phyloP scores from a whole-genome alignment of 768 basidiomycete species.

The Cyathus striatus region DNA sequence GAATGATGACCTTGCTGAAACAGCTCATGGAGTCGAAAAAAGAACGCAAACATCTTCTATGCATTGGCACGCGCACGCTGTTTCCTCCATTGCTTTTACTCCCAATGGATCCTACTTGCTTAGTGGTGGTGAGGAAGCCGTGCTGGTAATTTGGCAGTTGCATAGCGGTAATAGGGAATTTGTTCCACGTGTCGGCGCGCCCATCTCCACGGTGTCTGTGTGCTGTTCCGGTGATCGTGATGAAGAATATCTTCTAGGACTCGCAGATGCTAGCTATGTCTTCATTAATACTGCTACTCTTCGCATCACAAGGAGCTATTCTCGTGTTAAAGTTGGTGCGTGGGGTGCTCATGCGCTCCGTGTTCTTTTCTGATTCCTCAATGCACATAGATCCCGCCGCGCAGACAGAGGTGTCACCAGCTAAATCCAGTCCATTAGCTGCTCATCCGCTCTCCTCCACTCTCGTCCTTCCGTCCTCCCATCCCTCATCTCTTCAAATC shows the following conservation, averaged over 20 bases:
- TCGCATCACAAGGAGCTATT: slow-evolving; percentile 65
- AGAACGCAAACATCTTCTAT: slow-evolving; percentile 79
- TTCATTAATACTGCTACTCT: slow-evolving; percentile 72
- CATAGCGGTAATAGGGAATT: slow-evolving; percentile 87
- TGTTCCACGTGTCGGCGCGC: slow-evolving; percentile 86
- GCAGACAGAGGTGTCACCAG: slow-evolving; percentile 26
- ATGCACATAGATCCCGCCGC: slow-evolving; percentile 23
- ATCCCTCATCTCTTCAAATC: slow-evolving; percentile 92
- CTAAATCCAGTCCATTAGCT: slow-evolving; percentile 59
- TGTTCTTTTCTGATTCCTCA: slow-evolving; percentile 1
- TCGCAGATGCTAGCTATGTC: slow-evolving; percentile 76
- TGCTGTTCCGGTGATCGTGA: slow-evolving; percentile 46
- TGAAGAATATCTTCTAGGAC: slow-evolving; percentile 83
- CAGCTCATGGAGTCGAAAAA: slow-evolving; percentile 63
- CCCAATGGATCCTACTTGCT: slow-evolving; percentile 88
- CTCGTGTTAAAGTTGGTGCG: slow-evolving; percentile 78
- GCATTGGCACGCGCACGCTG: slow-evolving; percentile 97
- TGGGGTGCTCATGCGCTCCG: slow-evolving; percentile 13
- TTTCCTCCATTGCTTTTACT: slow-evolving; percentile 83
- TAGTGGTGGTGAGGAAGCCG: slow-evolving; percentile 93
- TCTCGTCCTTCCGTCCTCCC: slow-evolving; percentile 86
- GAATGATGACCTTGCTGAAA: slow-evolving; percentile 46
- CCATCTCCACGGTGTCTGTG: slow-evolving; percentile 68
- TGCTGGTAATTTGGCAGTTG: slow-evolving; percentile 96
- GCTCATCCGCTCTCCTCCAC: slow-evolving; percentile 70